A percentile compares a stretch with the other conserved stretches of the same genome.
These are phyloP conservation scores for Eremothecium cymbalariae DNA, from an alignment of 1,139 yeast genomes.

Conservation along the genomic window DNA sequence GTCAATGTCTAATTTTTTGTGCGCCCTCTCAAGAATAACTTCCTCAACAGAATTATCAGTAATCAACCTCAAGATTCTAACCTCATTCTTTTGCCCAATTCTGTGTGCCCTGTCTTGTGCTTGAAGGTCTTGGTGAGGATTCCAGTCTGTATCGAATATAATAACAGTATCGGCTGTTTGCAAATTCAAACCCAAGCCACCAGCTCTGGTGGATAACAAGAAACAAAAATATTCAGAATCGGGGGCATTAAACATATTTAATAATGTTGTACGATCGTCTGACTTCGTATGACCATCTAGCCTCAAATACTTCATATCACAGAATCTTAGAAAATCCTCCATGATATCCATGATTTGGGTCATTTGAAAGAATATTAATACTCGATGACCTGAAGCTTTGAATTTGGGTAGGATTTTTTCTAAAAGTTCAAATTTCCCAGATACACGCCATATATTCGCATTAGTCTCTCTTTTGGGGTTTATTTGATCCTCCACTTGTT, in stretches of 20 bases:
- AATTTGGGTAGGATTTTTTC: constrained; percentile 70
- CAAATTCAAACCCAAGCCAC: constrained; percentile 78
- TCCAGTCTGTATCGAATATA: constrained; percentile 86
- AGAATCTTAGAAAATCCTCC: constrained; percentile 69
- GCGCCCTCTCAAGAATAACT: constrained; percentile 73
- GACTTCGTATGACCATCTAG: constrained; percentile 79
- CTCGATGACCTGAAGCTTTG: constrained; percentile 68
- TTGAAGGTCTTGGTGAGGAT: constrained; percentile 87
- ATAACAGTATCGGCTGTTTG: constrained; percentile 87
- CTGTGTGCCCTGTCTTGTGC: constrained; percentile 90
- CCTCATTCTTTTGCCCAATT: constrained; percentile 84
- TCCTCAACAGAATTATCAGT: constrained; percentile 81
- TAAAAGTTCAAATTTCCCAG: constrained; percentile 72
- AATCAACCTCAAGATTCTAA: constrained; percentile 67
- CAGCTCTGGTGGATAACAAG: constrained; percentile 77
- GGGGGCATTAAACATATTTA: constrained; percentile 65
- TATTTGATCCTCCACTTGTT: constrained; percentile 81
- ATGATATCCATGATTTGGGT: constrained; percentile 83
- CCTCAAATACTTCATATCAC: constrained; percentile 62
- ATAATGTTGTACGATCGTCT: constrained; percentile 65
- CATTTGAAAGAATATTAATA: constrained; percentile 78
- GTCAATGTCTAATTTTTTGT: constrained; percentile 73
- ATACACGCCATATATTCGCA: constrained; percentile 58
- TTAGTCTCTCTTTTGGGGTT: constrained; percentile 68
- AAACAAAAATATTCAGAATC: constrained; percentile 69